Evolutionary conservation across 106 monocot species (phyloP).

Genomic region (Acanthochlamys bracteata): DNA sequence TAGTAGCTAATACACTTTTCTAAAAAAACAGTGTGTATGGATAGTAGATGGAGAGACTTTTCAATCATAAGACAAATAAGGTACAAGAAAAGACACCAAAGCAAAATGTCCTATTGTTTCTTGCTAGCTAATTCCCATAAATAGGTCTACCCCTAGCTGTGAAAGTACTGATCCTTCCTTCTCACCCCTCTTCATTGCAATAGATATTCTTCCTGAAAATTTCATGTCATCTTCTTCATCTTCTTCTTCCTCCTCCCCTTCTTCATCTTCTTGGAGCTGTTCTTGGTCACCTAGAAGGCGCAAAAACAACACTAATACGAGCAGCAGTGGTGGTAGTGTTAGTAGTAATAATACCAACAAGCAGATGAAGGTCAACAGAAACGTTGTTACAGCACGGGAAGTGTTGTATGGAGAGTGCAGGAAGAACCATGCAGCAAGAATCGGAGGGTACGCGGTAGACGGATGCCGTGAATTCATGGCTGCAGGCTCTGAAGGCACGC

Average conservation of each 20-base stretch:
- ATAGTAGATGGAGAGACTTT: neutral
- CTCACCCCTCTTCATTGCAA: neutral
- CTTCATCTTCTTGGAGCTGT: neutral
- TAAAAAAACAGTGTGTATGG: neutral
- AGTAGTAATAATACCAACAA: no score
- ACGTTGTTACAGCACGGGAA: no score
- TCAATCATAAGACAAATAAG: neutral
- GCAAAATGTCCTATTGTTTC: neutral
- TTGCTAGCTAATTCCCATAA: neutral
- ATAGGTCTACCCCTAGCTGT: neutral
- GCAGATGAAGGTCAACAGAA: no score
- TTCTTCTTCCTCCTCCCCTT: constrained; percentile 5
- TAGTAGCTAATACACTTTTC: no score
- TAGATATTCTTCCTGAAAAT: neutral
- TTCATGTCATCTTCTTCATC: constrained; percentile 17
- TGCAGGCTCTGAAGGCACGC: constrained; percentile 40
- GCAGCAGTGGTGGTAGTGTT: no score
- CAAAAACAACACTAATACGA: no score
- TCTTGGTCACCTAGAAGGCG: neutral
- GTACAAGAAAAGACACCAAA: neutral
- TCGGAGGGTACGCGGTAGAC: constrained; percentile 64
- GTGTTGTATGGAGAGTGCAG: constrained; percentile 30
- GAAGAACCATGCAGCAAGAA: constrained; percentile 54
- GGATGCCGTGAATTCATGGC: constrained; percentile 91
- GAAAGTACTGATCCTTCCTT: neutral